Percentiles rank a stretch among this genome's conserved stretches.
These are phyloP conservation scores for Daldinia decipiens DNA, from an alignment of 495 filamentous ascomycete genomes.

Conservation along the genomic window DNA sequence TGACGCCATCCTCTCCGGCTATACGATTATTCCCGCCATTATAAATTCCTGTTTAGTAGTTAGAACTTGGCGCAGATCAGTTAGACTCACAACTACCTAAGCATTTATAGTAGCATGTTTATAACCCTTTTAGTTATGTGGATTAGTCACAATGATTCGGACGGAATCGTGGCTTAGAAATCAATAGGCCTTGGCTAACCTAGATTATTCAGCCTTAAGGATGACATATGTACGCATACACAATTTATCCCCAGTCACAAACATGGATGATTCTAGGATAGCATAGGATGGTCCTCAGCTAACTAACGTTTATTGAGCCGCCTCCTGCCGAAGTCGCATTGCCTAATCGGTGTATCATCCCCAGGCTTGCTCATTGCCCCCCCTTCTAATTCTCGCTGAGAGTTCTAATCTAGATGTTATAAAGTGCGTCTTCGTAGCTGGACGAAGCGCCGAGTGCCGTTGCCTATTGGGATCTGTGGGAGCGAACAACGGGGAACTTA, in stretches of 20 bases:
- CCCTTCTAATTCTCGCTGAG: slow-evolving; percentile 38
- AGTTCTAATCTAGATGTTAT: slow-evolving; percentile 35
- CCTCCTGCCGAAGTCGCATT: slow-evolving; percentile 20
- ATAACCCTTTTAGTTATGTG: slow-evolving; percentile 1
- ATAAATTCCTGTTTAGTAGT: not conserved
- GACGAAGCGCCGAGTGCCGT: slow-evolving; percentile 27
- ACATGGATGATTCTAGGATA: slow-evolving; percentile 2
- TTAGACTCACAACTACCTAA: not conserved
- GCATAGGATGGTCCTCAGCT: slow-evolving; percentile 20
- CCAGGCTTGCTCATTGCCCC: slow-evolving; percentile 23
- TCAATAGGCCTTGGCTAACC: slow-evolving; percentile 8
- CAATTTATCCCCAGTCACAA: not conserved
- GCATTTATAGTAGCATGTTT: not conserved
- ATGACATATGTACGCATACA: slow-evolving; percentile 9
- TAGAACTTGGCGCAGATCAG: not conserved
- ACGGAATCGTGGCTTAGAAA: slow-evolving; percentile 32
- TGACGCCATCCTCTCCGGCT: not conserved
- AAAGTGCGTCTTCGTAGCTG: slow-evolving; percentile 27
- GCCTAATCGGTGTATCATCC: slow-evolving; percentile 36
- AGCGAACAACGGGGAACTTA: not conserved
- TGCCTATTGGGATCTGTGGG: slow-evolving; percentile 12
- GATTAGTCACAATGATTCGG: slow-evolving; percentile 10
- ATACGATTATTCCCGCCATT: not conserved
- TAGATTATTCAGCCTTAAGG: slow-evolving; percentile 32
- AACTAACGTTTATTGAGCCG: slow-evolving; percentile 34